Percentiles rank a stretch among this genome's conserved stretches.
These are phyloP conservation scores for Aspergillus egyptiacus DNA, from an alignment of 495 filamentous ascomycete genomes.

Conservation along the genomic window DNA sequence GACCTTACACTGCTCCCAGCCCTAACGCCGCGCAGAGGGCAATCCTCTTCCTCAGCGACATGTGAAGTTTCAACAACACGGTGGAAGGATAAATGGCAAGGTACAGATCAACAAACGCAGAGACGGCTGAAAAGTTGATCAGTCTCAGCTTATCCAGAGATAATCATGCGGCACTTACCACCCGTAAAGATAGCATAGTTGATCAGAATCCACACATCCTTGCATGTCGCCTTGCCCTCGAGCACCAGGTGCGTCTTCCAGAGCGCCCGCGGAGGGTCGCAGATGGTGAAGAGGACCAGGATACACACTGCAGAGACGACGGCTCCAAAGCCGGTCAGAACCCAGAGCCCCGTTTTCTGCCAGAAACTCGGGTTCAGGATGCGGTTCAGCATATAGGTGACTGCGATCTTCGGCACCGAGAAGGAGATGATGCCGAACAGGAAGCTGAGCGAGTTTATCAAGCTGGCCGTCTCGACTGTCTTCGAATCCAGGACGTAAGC, in stretches of 20 bases:
- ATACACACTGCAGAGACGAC: slow-evolving; percentile 22
- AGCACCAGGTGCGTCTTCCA: slow-evolving; percentile 23
- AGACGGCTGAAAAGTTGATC: slow-evolving; percentile 21
- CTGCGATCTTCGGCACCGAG: slow-evolving; percentile 24
- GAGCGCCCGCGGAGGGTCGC: slow-evolving; percentile 23
- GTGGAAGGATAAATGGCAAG: slow-evolving; percentile 31
- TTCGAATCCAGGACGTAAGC: slow-evolving; percentile 9
- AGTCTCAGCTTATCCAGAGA: not conserved
- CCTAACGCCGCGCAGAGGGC: slow-evolving; percentile 32
- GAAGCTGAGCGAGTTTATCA: slow-evolving; percentile 22
- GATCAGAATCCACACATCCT: slow-evolving; percentile 27
- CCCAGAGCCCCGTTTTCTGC: slow-evolving; percentile 18
- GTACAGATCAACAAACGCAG: slow-evolving; percentile 32
- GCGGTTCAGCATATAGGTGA: slow-evolving; percentile 24
- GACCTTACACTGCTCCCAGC: slow-evolving; percentile 31
- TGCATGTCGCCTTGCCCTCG: slow-evolving; percentile 25
- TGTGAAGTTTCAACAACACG: slow-evolving; percentile 31
- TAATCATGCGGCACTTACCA: slow-evolving; percentile 16
- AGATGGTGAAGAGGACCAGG: slow-evolving; percentile 26
- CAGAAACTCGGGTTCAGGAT: slow-evolving; percentile 20
- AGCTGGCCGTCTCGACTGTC: slow-evolving; percentile 15
- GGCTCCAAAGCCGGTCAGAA: slow-evolving; percentile 11
- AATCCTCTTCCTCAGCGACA: slow-evolving; percentile 35
- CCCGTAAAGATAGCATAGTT: slow-evolving; percentile 36
- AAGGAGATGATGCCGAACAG: slow-evolving; percentile 28